A percentile compares a stretch with the other conserved stretches of the same genome.
Conservation (phyloP, 1,284 basidiomycete species). For the Pseudozyma sp. region DNA sequence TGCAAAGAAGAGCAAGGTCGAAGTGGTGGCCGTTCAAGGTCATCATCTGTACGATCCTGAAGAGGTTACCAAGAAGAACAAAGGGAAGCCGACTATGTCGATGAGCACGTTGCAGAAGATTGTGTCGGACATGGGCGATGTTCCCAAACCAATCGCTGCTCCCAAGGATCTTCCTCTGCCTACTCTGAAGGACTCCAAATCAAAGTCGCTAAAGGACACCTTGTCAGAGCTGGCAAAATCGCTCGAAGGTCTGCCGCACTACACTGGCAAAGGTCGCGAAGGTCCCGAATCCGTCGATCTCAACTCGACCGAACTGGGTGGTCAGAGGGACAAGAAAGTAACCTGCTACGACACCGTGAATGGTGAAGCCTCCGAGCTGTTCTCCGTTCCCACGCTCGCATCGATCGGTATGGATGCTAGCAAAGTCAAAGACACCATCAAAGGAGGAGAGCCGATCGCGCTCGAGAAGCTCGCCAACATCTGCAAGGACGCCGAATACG, state of each 20-base stretch:
- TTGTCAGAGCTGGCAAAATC: slow-evolving; percentile 42
- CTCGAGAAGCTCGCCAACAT: slow-evolving; percentile 70
- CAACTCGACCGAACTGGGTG: slow-evolving; percentile 52
- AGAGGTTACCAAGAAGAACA: slow-evolving; percentile 52
- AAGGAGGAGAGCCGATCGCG: slow-evolving; percentile 72
- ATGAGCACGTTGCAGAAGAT: slow-evolving; percentile 55
- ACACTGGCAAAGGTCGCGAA: slow-evolving; percentile 45
- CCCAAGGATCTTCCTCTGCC: slow-evolving; percentile 49
- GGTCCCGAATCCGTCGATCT: slow-evolving; percentile 47
- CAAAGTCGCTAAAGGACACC: slow-evolving; percentile 23
- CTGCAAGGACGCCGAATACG: slow-evolving; percentile 69
- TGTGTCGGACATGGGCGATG: slow-evolving; percentile 37
- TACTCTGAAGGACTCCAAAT: slow-evolving; percentile 16
- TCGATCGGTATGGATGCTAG: slow-evolving; percentile 70
- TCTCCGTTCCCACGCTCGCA: slow-evolving; percentile 72
- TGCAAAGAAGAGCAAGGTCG: slow-evolving; percentile 48
- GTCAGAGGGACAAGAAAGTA: slow-evolving; percentile 50
- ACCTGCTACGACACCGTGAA: slow-evolving; percentile 69
- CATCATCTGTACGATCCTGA: slow-evolving; percentile 56
- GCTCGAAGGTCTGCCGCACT: slow-evolving; percentile 53
- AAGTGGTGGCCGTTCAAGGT: slow-evolving; percentile 51
- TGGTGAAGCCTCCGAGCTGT: slow-evolving; percentile 69
- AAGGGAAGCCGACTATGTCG: slow-evolving; percentile 55
- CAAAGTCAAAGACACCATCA: slow-evolving; percentile 68
- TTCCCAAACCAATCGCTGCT: slow-evolving; percentile 48